Percentiles rank a stretch among this genome's conserved stretches.
Evolutionary conservation across 1,284 basidiomycete genomes (phyloP).

Genomic region (Kalmanozyma brasiliensis): DNA sequence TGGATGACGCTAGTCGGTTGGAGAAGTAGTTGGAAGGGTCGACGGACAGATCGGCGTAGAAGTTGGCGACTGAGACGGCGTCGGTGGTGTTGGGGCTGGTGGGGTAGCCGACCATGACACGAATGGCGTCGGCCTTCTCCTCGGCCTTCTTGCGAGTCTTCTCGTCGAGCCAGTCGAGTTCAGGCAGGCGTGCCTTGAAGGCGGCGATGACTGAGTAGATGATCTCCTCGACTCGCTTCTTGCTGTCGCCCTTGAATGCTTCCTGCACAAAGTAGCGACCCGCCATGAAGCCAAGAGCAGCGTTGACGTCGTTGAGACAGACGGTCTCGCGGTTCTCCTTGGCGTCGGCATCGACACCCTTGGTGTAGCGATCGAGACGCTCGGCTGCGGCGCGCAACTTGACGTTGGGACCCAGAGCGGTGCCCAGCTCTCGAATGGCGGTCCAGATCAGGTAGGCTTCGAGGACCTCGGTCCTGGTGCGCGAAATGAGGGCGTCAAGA

Average conservation of each 20-base stretch:
- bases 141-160: constrained; percentile 83
- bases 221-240: constrained; percentile 81
- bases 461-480: constrained; percentile 78
- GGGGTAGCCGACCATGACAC: constrained; percentile 89
- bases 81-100: constrained; percentile 82
- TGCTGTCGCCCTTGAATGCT: constrained; percentile 84
- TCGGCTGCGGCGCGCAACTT: constrained; percentile 56
- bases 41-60: constrained; percentile 80
- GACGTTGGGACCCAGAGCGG: constrained; percentile 67
- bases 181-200: constrained; percentile 81
- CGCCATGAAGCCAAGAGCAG: constrained; percentile 71
- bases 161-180: constrained; percentile 91
- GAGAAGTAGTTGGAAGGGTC: constrained; percentile 81
- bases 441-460: constrained; percentile 81
- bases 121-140: constrained; percentile 84
- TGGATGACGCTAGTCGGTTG: constrained; percentile 77
- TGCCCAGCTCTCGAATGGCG: constrained; percentile 57
- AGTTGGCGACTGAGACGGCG: constrained; percentile 77
- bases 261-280: constrained; percentile 81
- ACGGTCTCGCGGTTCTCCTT: constrained; percentile 81
- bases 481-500: constrained; percentile 78
- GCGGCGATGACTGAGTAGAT: constrained; percentile 87
- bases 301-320: constrained; percentile 70
- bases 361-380: constrained; percentile 78
- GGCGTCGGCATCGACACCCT: constrained; percentile 87